These are phyloP conservation scores for Lichenothelia convexa DNA, from an alignment of 495 filamentous ascomycete species.

Conservation along the genomic window DNA sequence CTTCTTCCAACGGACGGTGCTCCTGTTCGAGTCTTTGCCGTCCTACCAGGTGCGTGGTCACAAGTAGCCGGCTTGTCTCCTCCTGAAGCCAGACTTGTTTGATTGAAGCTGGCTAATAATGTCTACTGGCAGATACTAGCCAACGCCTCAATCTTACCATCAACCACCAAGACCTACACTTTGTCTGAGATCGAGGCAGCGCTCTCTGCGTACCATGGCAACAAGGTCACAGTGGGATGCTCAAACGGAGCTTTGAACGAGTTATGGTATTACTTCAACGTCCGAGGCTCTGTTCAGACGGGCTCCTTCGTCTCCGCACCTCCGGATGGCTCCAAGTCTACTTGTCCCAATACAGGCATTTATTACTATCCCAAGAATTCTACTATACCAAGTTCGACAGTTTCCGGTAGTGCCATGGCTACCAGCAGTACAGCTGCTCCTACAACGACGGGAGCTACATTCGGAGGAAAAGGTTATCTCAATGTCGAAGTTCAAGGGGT, in stretches of 20 bases:
- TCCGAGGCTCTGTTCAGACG: conserved; percentile 56
- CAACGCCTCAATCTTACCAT: conserved; percentile 45
- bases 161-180: conserved; percentile 41
- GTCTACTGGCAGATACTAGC: too few species aligned
- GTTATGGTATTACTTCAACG: conserved; percentile 73
- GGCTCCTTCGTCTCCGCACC: conserved; percentile 51
- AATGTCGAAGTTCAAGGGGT: conserved; percentile 31
- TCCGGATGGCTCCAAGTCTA: conserved; percentile 43
- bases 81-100: too few species aligned
- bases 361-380: conserved; percentile 45
- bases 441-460: conserved; percentile 27
- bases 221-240: conserved; percentile 53
- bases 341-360: conserved; percentile 41
- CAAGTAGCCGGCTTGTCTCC: too few species aligned
- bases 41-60: conserved; percentile 33
- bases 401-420: conserved; percentile 5
- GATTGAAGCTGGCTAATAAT: too few species aligned
- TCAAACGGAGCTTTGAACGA: conserved; percentile 43
- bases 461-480: conserved; percentile 39
- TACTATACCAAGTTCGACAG: conserved; percentile 2
- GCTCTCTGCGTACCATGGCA: conserved; percentile 36
- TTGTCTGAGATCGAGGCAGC: conserved; percentile 41
- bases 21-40: conserved; percentile 43
- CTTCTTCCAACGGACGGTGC: conserved; percentile 40
- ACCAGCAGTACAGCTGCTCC: conserved; percentile 19